Conservation (phyloP, 208 protist genomes). For the Leishmania aethiopica region DNA sequence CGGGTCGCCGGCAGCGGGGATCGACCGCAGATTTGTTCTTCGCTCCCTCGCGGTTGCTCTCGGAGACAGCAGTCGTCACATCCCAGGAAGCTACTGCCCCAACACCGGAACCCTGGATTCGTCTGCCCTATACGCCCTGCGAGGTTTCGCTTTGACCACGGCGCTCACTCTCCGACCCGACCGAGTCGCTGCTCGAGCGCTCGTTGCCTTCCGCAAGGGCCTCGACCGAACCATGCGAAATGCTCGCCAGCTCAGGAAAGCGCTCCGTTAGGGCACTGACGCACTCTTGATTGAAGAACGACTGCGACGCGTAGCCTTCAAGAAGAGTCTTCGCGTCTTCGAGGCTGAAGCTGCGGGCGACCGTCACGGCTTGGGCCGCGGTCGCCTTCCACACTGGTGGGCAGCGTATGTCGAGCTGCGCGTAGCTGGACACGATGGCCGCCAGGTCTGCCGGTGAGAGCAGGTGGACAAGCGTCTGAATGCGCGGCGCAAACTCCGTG, state of each 20-base stretch:
- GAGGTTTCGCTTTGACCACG: not conserved
- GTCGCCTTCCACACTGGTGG: slow-evolving; percentile 51
- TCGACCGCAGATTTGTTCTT: not conserved
- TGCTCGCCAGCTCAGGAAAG: slow-evolving; percentile 36
- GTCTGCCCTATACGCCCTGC: not conserved
- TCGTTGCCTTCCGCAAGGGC: not conserved
- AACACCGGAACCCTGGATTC: not conserved
- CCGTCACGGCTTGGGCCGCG: slow-evolving; percentile 35
- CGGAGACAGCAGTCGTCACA: not conserved
- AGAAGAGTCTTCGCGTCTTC: slow-evolving; percentile 40
- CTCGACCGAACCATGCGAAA: not conserved
- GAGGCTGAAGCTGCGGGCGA: slow-evolving; percentile 39
- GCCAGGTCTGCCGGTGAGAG: slow-evolving; percentile 45
- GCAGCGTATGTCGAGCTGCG: slow-evolving; percentile 43
- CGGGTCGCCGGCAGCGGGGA: not conserved
- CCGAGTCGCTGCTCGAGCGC: not conserved
- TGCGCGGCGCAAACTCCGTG: slow-evolving; percentile 63
- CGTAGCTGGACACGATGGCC: slow-evolving; percentile 56
- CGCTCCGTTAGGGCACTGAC: slow-evolving; percentile 22
- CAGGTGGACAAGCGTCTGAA: slow-evolving; percentile 67
- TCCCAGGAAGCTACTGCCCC: not conserved
- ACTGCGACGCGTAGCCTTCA: slow-evolving; percentile 29
- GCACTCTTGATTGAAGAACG: slow-evolving; percentile 33
- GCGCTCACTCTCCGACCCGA: not conserved
- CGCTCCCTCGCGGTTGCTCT: not conserved